Percentiles rank a stretch among this genome's conserved stretches.
These are phyloP conservation scores for Entophlyctis luteolus DNA, from an alignment of 192 early-diverging fungal genomes.

Conservation along the genomic window DNA sequence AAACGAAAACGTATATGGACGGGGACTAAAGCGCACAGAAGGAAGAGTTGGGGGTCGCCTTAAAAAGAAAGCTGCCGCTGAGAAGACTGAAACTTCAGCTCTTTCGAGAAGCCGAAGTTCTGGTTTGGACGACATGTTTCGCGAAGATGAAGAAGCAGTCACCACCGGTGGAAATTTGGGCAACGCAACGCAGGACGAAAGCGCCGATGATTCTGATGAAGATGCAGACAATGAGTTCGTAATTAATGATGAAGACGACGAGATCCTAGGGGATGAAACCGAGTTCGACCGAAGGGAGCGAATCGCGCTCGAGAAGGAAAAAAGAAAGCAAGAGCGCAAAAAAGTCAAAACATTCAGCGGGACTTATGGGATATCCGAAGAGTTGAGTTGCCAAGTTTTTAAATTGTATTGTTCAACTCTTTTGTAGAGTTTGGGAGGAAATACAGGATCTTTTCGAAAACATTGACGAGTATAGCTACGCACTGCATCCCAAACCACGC, in stretches of 20 bases:
- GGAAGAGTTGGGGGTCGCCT: conserved; percentile 38
- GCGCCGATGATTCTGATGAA: not conserved
- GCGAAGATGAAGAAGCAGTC: conserved; percentile 49
- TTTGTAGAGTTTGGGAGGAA: conserved; percentile 62
- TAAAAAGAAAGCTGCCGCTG: not conserved
- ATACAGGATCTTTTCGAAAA: conserved; percentile 89
- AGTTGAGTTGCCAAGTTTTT: conserved; percentile 22
- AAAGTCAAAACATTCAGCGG: conserved; percentile 43
- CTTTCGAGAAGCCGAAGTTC: conserved; percentile 61
- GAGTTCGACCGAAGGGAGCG: conserved; percentile 3
- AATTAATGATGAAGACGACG: conserved; percentile 39
- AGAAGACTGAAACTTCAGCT: not conserved
- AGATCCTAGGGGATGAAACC: conserved; percentile 32
- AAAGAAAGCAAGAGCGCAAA: conserved; percentile 22
- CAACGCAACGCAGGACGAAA: not conserved
- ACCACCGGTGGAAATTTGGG: conserved; percentile 10
- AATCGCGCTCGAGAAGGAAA: conserved; percentile 6
- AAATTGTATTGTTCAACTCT: not conserved
- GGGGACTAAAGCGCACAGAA: conserved; percentile 47
- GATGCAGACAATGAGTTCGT: conserved; percentile 27
- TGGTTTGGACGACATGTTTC: conserved; percentile 68
- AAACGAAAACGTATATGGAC: conserved; percentile 73
- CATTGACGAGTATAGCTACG: conserved; percentile 83
- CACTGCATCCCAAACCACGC: conserved; percentile 37
- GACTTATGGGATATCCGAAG: conserved; percentile 54